Base-by-base conservation (phyloP, 495 filamentous ascomycete species). In the Lentithecium fluviatile region DNA sequence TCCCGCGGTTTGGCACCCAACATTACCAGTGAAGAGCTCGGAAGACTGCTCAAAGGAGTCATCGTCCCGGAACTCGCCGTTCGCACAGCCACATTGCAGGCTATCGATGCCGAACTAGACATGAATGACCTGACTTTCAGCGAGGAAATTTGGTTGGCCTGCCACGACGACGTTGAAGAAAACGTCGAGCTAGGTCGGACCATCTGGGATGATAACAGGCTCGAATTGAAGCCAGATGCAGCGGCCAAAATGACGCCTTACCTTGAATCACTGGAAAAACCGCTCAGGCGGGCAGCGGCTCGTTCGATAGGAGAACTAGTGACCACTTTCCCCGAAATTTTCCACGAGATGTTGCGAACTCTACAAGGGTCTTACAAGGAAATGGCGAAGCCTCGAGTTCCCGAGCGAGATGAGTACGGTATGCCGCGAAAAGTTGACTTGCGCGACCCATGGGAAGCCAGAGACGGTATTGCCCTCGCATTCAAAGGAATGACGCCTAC, bases 171-270 rank as follows among this genome's bases (percentile, higher is more conserved):
- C 56, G 83, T 88, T 0, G 85, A 90, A 12, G 94, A 97, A 68
- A 97, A 97, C 65, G 80, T 78, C 6, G 90, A 95, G 37, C 77
- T 96, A 26, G 93, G 87, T 1, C 81, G 81, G 25, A 83, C 88
- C 0, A 97, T 97, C 36, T 97, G 95, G 94, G 90, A 96, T 71
- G 93, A 95, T 60, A 96, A 92, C 70, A 88, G 81, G 0, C 83
- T 98, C 47, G 76, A 91, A 62, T 73, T 88, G n/a, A 80, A 85
- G 52, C 79, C 86, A 4, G 74, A 85, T 2, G 79, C 89, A 1
- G 83, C 81, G 45, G 70, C 75, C 48, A 79, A 77, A 56, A 84
- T 91, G 64, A 77, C 94, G 48, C 86, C 87, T 0, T 97, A 96
- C 64, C 76, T 97, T 26, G 82, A 88, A 56, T 86, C 82, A 53